phyloP scores from a whole-genome alignment of 2,329 filamentous ascomycete species.

The Pseudonectria foliicola region DNA sequence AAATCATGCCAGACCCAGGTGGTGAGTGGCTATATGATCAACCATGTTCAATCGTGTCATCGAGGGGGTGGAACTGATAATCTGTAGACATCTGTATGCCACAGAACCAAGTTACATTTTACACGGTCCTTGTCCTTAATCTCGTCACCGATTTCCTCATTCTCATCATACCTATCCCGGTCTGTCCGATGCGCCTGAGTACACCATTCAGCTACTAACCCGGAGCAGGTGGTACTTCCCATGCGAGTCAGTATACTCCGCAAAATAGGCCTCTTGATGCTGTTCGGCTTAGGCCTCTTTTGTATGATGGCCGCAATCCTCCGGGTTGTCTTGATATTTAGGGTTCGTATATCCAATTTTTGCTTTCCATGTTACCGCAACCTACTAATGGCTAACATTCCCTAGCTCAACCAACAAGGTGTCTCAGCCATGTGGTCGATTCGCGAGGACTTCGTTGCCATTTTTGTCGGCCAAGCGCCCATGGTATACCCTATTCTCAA shows the following conservation, averaged over 20 bases:
- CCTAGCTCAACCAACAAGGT: constrained; percentile 10
- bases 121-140: constrained; percentile 27
- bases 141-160: constrained; percentile 28
- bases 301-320: constrained; percentile 24
- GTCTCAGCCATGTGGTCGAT: constrained; percentile 30
- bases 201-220: not conserved
- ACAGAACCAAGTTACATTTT: constrained; percentile 25
- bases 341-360: constrained; percentile 12
- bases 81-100: constrained; percentile 23
- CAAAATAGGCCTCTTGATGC: constrained; percentile 23
- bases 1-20: constrained; percentile 30
- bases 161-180: constrained; percentile 28
- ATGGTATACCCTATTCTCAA: constrained; percentile 25
- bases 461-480: constrained; percentile 30
- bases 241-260: constrained; percentile 22
- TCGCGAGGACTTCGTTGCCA: constrained; percentile 31
- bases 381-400: not conserved
- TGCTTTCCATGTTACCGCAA: not conserved
- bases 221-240: constrained; percentile 17
- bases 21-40: constrained; percentile 16
- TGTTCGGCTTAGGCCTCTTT: constrained; percentile 28
- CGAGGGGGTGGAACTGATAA: too few species aligned
- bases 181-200: too few species aligned
- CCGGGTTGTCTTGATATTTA: constrained; percentile 23
- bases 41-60: too few species aligned